Evolutionary conservation across 257 asterid genomes (phyloP).

Genomic region (Avicennia marina): DNA sequence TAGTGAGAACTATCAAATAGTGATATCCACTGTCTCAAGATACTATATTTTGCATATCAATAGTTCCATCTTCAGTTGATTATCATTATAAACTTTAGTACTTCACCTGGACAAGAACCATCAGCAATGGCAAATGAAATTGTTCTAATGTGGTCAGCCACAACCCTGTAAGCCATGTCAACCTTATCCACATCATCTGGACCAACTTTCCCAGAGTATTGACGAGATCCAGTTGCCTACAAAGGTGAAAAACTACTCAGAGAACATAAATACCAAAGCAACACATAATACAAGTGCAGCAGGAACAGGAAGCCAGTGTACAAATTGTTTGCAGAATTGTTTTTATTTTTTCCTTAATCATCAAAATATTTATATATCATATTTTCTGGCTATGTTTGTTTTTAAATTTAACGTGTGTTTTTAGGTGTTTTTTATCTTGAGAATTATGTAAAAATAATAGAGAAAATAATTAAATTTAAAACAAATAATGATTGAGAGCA

Average conservation of each 20-base stretch:
- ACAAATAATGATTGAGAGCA: neutral
- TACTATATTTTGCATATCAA: neutral
- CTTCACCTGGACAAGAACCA: constrained; percentile 91
- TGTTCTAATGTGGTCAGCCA: constrained; percentile 96
- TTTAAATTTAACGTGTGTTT: too few relatives aligned
- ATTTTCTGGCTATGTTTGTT: too few relatives aligned
- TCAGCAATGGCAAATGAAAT: constrained; percentile 98
- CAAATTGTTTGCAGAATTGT: too few relatives aligned
- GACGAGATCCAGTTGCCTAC: constrained; percentile 77
- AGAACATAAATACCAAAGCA: too few relatives aligned
- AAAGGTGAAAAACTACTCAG: too few relatives aligned
- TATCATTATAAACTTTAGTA: constrained; percentile 9
- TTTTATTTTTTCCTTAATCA: too few relatives aligned
- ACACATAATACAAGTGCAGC: too few relatives aligned
- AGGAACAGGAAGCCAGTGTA: too few relatives aligned
- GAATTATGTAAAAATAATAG: too few relatives aligned
- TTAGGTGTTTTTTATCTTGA: too few relatives aligned
- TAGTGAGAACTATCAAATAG: constrained; percentile 4
- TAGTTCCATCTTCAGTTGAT: constrained; percentile 6
- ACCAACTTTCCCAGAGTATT: constrained; percentile 88
- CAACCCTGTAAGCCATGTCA: constrained; percentile 99
- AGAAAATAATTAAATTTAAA: too few relatives aligned
- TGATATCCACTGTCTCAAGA: neutral
- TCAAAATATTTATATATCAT: too few relatives aligned
- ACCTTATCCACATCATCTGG: constrained; percentile 70